Evolutionary conservation across 768 basidiomycete species (phyloP), one percentile per base, ranked within the genome.

Genomic region (Xanthoconium purpureum): DNA sequence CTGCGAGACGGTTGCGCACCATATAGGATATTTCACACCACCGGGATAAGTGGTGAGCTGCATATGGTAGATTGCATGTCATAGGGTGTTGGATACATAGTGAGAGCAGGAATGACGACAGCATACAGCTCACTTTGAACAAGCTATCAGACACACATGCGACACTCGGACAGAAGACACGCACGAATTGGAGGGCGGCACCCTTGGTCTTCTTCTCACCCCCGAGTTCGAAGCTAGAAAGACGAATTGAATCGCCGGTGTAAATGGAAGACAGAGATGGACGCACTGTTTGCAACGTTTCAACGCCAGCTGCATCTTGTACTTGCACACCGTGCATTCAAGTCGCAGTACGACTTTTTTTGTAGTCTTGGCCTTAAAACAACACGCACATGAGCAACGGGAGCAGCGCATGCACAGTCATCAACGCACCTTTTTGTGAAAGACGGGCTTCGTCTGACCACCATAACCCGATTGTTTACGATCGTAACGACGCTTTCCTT

Each of bases 141-240:
- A 42, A 2, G n/a, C 1, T 15, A 20, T 67, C 54, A 64, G 62
- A 42, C 10, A 54, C 17, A 3, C 1, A n/a, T 1, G 9, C 36
- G 10, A 45, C 10, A 15, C 10, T 12, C 36, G 33, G 17, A 32
- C 28, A 14, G 47, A 43, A 28, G 35, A 15, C 5, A 89, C 91
- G 67, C 75, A 94, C 91, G 85, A 95, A 95, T 71, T 84, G 84
- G 68, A 95, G 89, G 59, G 93, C 94, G 67, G 92, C 93, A 76
- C 94, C 93, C 84, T 94, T 94, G 67, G 93, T 94, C 89, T 98
- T 98, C 87, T 98, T 99, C 85, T 99, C 97, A 74, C 97, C 97
- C 75, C 97, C 96, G 52, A 98, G 88, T 80, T 98, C 96, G 82
- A 99, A 98, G 82, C 92, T 93, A 64, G 20, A 47, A 50, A 48